Evolutionary conservation across 2,329 filamentous ascomycete species (phyloP).

Genomic region (Fusarium hainanense): DNA sequence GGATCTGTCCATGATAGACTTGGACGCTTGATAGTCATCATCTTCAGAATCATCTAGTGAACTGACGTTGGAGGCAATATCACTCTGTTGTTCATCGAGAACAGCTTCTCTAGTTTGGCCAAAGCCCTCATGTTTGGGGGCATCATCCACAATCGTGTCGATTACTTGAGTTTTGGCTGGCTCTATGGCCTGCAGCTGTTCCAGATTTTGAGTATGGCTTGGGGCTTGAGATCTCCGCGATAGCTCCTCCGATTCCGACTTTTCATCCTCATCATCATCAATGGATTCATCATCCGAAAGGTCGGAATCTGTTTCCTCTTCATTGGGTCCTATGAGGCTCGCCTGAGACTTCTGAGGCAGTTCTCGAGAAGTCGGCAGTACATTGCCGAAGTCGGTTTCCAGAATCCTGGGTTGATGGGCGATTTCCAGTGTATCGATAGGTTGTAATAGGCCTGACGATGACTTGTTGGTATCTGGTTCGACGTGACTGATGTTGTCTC

Average conservation of each 20-base stretch:
- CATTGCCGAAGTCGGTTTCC: constrained; percentile 26
- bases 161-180: background rate
- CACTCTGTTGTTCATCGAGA: background rate
- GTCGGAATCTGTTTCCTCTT: background rate
- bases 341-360: constrained; percentile 1
- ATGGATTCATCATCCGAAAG: constrained; percentile 6
- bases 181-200: background rate
- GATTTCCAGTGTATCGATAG: constrained; percentile 1
- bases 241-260: background rate
- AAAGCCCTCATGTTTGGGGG: background rate
- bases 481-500: background rate
- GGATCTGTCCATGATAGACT: background rate
- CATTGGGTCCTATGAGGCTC: background rate
- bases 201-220: background rate
- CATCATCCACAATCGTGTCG: background rate
- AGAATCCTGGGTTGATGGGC: constrained; percentile 16
- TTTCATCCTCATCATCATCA: constrained; percentile 2
- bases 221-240: background rate
- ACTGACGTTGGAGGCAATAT: background rate
- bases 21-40: background rate
- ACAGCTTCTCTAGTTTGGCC: background rate
- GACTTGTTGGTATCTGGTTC: background rate
- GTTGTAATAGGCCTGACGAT: constrained; percentile 15
- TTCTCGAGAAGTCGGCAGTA: constrained; percentile 19
- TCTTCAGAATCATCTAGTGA: constrained; percentile 6